These are phyloP conservation scores for Colletotrichum somersetense DNA, from an alignment of 2,329 filamentous ascomycete species.

Conservation along the genomic window DNA sequence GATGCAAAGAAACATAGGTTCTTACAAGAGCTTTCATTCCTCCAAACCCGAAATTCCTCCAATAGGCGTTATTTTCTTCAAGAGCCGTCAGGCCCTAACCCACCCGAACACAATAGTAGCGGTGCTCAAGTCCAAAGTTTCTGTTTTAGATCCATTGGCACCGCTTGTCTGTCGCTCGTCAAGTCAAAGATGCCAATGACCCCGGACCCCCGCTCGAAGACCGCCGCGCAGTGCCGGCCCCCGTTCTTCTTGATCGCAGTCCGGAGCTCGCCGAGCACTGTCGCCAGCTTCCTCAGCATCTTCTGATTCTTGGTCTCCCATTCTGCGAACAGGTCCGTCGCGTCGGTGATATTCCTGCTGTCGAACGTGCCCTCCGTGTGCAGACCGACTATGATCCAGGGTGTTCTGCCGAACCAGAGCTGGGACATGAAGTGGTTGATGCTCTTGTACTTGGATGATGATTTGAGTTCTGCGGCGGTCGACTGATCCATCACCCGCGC, in stretches of 20 bases:
- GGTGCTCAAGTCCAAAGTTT: background rate
- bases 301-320: slow-evolving; percentile 9
- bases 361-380: slow-evolving; percentile 43
- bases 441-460: background rate
- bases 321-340: background rate
- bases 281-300: slow-evolving; percentile 9
- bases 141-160: background rate
- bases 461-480: slow-evolving; percentile 45
- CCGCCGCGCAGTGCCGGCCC: background rate
- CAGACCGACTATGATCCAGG: slow-evolving; percentile 44
- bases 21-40: background rate
- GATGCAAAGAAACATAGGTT: too few relatives aligned
- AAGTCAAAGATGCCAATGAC: background rate
- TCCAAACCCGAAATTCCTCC: too few relatives aligned
- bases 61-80: too few relatives aligned
- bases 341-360: slow-evolving; percentile 12
- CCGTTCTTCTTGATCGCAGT: background rate
- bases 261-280: background rate
- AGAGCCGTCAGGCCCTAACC: background rate
- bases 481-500: slow-evolving; percentile 32
- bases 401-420: slow-evolving; percentile 49
- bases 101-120: too few relatives aligned
- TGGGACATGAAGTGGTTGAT: slow-evolving; percentile 39
- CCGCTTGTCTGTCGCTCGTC: background rate
- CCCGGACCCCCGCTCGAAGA: background rate